Percentiles rank a stretch among this genome's conserved stretches.
Conservation (phyloP, 2,329 filamentous ascomycete species). For the Diplodia intermedia region DNA sequence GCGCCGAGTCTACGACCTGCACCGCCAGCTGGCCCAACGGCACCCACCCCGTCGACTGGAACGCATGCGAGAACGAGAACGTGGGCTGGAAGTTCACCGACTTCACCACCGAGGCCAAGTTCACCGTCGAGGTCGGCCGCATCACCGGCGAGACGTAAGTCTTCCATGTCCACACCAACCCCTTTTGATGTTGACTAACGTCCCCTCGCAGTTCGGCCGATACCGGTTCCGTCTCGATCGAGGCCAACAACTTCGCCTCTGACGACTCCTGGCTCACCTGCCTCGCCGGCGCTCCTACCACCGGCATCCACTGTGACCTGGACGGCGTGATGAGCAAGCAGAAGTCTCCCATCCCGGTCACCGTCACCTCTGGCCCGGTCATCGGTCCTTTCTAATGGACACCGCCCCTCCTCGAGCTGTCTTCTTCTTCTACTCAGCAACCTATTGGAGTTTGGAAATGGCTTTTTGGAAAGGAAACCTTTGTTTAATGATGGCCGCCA, state of each 20-base stretch:
- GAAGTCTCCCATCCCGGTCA: slow-evolving; percentile 5
- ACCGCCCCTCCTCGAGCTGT: background rate
- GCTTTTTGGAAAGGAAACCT: background rate
- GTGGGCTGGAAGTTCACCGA: slow-evolving; percentile 18
- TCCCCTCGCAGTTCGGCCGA: background rate
- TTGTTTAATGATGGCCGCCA: background rate
- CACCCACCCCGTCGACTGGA: slow-evolving; percentile 14
- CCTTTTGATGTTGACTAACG: background rate
- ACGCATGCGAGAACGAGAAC: slow-evolving; percentile 12
- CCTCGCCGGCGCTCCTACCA: slow-evolving; percentile 26
- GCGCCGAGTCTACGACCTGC: slow-evolving; percentile 34
- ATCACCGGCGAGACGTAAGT: slow-evolving; percentile 8
- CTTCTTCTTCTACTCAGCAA: background rate
- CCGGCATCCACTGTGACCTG: slow-evolving; percentile 31
- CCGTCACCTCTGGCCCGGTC: background rate
- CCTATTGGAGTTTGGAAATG: background rate
- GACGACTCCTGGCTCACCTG: slow-evolving; percentile 30
- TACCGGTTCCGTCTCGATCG: slow-evolving; percentile 19
- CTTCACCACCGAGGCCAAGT: slow-evolving; percentile 27
- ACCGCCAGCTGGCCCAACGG: slow-evolving; percentile 30
- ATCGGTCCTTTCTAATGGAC: background rate
- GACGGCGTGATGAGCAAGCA: slow-evolving; percentile 24
- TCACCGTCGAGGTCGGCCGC: slow-evolving; percentile 21
- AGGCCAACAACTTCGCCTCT: slow-evolving; percentile 17
- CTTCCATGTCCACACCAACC: background rate